Evolutionary conservation across 306 rosid genomes (phyloP).

Genomic region (Cicer chorassanicum): DNA sequence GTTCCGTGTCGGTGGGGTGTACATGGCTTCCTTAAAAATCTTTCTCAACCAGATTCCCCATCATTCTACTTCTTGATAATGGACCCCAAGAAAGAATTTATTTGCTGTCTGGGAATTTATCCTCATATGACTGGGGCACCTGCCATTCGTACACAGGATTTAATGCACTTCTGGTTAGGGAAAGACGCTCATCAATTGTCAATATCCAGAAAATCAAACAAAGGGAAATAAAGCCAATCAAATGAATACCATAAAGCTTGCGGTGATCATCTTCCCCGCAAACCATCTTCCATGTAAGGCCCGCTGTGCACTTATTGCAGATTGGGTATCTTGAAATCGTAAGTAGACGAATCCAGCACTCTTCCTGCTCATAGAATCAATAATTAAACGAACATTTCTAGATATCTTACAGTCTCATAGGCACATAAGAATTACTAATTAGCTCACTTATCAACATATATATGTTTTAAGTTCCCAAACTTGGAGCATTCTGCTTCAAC

Average conservation of each 20-base stretch:
- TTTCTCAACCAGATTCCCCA: constrained; percentile 27
- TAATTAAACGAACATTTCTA: neutral
- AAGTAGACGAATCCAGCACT: constrained; percentile 81
- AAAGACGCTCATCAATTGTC: constrained; percentile 27
- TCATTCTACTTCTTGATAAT: constrained; percentile 5
- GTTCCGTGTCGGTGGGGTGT: constrained; percentile 6
- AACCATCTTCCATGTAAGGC: constrained; percentile 98
- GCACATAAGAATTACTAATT: constrained; percentile 12
- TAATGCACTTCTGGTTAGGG: constrained; percentile 4
- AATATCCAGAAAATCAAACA: constrained; percentile 19
- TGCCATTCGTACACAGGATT: constrained; percentile 48
- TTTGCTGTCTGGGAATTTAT: constrained; percentile 66
- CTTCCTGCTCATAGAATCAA: constrained; percentile 58
- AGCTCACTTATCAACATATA: constrained; percentile 83
- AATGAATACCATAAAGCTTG: constrained; percentile 74
- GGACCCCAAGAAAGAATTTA: constrained; percentile 33
- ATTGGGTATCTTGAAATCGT: constrained; percentile 67
- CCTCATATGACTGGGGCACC: constrained; percentile 73
- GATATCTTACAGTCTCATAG: neutral
- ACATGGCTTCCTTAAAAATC: neutral
- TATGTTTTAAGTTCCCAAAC: constrained; percentile 77
- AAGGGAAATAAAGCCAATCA: constrained; percentile 21
- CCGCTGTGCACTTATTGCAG: constrained; percentile 74
- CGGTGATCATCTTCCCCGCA: constrained; percentile 97
- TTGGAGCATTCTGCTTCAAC: constrained; percentile 89